Percentiles rank a stretch among this genome's conserved stretches.
Conservation (phyloP, 805 yeast species). For the Teunomyces pallodes region DNA sequence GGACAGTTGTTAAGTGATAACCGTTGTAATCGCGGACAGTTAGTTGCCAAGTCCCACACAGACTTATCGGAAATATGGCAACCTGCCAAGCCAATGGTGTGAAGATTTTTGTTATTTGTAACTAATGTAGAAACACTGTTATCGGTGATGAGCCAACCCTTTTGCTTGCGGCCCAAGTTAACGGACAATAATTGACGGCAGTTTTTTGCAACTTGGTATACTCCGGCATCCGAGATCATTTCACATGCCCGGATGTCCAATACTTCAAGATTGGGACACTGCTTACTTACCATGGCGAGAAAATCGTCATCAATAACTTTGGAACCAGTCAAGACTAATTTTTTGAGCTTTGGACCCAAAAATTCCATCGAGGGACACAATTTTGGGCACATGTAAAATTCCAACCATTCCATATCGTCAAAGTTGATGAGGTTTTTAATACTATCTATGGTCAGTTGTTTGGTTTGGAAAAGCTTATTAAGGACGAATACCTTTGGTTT, state of each 20-base stretch:
- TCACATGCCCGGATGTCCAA: conserved; percentile 87
- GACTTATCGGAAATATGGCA: conserved; percentile 74
- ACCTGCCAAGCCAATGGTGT: conserved; percentile 87
- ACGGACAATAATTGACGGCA: conserved; percentile 59
- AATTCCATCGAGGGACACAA: conserved; percentile 49
- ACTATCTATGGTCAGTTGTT: conserved; percentile 53
- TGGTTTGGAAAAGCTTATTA: conserved; percentile 59
- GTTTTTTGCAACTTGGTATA: conserved; percentile 59
- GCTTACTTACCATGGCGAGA: conserved; percentile 48
- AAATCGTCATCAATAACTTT: conserved; percentile 59
- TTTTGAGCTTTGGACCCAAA: conserved; percentile 27
- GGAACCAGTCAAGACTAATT: conserved; percentile 70
- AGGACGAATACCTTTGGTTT: conserved; percentile 52
- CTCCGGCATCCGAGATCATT: conserved; percentile 68
- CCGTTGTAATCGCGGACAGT: conserved; percentile 49
- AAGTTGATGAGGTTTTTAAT: conserved; percentile 43
- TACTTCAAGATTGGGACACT: conserved; percentile 57
- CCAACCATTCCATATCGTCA: conserved; percentile 61
- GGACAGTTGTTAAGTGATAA: conserved; percentile 75
- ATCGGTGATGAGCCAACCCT: conserved; percentile 69
- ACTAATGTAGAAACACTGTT: conserved; percentile 59
- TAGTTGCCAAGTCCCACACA: conserved; percentile 73
- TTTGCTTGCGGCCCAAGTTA: conserved; percentile 76
- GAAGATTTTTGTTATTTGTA: conserved; percentile 48
- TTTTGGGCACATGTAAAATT: conserved; percentile 79